Evolutionary conservation across 1,284 basidiomycete species (phyloP), one percentile per base, ranked within the genome.

Genomic region (Cystobasidium slooffiae): DNA sequence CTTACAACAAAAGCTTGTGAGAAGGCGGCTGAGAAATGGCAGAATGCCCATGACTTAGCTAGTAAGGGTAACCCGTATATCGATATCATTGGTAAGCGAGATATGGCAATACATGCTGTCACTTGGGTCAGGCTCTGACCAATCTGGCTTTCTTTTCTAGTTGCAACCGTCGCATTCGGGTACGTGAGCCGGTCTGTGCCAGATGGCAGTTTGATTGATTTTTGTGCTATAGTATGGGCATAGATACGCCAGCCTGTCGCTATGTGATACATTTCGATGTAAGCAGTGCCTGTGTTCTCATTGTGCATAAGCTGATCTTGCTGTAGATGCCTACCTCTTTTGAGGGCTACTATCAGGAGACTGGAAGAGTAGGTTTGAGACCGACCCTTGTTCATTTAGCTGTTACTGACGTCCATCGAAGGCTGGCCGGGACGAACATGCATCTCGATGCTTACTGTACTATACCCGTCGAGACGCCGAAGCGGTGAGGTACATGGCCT

Each of bases 281-380:
- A 53, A 39, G 61, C 43, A 18, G 49, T 18, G n/a, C 91, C 91
- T 0, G 91, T 90, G 81, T 53, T 43, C 91, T 90, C 72, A 88
- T 93, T 75, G 92, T 93, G 86, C 91, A 91, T 88, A 64, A 77
- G 83, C 52, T 62, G 6, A 63, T 20, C n/a, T 16, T 20, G 16
- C 46, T 51, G 14, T 44, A 72, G 69, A 16, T 67, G 22, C 64
- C 72, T 6, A 72, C 49, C 1, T 61, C 74, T 9, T 66, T 76
- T 49, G 65, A 68, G 92, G 92, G 91, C 0, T 94, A 90, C 82
- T 94, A 94, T 80, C 93, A 94, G 81, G 92, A 94, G 81, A 94
- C 92, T 66, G 91, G 91, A 86, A 72, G 66, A 79, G 59, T 51
- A 53, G n/a, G 39, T 7, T 3, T 70, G 20, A 8, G 6, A 14